Base-by-base conservation (phyloP, 768 basidiomycete species). In the Leccinum barrowsii region DNA sequence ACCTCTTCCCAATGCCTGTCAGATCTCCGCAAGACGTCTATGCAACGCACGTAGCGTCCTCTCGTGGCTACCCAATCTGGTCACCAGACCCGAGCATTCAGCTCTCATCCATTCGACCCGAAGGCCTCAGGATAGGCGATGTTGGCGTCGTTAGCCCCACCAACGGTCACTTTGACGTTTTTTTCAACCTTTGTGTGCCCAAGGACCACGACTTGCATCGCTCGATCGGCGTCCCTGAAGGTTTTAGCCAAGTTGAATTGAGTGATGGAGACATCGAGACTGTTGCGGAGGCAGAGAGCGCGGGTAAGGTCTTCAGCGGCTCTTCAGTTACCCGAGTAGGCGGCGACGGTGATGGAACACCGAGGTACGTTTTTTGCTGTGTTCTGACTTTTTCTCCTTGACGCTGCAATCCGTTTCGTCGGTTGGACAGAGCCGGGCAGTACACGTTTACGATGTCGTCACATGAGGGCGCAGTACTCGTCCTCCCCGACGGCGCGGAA, bases 121-220 rank as follows among this genome's bases (percentile, higher is more conserved):
- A 64, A 37, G 76, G 76, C 0, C 67, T 74, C 46, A 70, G 58
- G 28, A 75, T 77, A 42, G 77, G 77, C 2, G 77, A 78, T 53
- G 72, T 78, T 11, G 75, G 75, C 10, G 66, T 76, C n/a, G 58
- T 78, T 21, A 67, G 30, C 12, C 66, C 73, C 3, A 65, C 65
- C 15, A 60, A 67, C 52, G 77, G 76, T 50, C 62, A 59, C 7
- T 78, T 79, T 34, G 70, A 73, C 53, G 71, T 73, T 48, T 68
- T 76, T 7, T 78, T 77, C 65, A 77, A 76, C 56, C 67, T 78
- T 7, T 74, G 72, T 44, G 54, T 73, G 2, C 65, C 75, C 49
- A 72, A 71, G 35, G 67, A 75, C 50, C 70, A 77, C 34, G 52
- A 55, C 2, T 64, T 59, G 7, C 58, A 63, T 21, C 26, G 40